These are phyloP conservation scores for Puccinia hordei DNA, from an alignment of 1,284 basidiomycete genomes.

Conservation along the genomic window DNA sequence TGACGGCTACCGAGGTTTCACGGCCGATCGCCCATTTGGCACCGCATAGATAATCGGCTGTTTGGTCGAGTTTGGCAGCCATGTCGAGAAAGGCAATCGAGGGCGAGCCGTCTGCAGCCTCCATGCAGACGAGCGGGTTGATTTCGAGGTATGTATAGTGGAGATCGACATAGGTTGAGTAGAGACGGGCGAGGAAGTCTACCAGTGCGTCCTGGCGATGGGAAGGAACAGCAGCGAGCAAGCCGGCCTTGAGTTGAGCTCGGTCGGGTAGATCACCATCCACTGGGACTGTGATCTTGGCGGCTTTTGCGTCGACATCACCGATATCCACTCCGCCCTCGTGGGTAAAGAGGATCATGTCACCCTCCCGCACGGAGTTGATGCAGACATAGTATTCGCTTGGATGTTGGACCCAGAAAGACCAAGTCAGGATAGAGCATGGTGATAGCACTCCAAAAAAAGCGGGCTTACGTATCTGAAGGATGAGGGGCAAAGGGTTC, in stretches of 20 bases:
- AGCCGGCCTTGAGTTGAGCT: slow-evolving; percentile 71
- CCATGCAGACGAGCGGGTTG: slow-evolving; percentile 95
- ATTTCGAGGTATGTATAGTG: slow-evolving; percentile 99
- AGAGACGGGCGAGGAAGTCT: slow-evolving; percentile 92
- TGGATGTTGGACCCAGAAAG: too few relatives aligned
- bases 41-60: slow-evolving; percentile 95
- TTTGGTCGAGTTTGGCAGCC: slow-evolving; percentile 99
- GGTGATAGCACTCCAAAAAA: neutral
- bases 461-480: slow-evolving; percentile 66
- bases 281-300: slow-evolving; percentile 70
- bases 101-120: slow-evolving; percentile 72
- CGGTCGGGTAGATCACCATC: slow-evolving; percentile 72
- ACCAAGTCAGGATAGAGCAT: too few relatives aligned
- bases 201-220: slow-evolving; percentile 77
- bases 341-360: slow-evolving; percentile 97
- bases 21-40: slow-evolving; percentile 98
- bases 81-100: slow-evolving; percentile 97
- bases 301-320: slow-evolving; percentile 96
- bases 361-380: slow-evolving; percentile 90
- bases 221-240: slow-evolving; percentile 74
- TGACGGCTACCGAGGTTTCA: slow-evolving; percentile 70
- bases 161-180: slow-evolving; percentile 94
- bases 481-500: slow-evolving; percentile 98
- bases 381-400: slow-evolving; percentile 96
- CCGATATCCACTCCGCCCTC: slow-evolving; percentile 98